Conservation (phyloP, 306 rosid species). For the Hippophae tibetana region DNA sequence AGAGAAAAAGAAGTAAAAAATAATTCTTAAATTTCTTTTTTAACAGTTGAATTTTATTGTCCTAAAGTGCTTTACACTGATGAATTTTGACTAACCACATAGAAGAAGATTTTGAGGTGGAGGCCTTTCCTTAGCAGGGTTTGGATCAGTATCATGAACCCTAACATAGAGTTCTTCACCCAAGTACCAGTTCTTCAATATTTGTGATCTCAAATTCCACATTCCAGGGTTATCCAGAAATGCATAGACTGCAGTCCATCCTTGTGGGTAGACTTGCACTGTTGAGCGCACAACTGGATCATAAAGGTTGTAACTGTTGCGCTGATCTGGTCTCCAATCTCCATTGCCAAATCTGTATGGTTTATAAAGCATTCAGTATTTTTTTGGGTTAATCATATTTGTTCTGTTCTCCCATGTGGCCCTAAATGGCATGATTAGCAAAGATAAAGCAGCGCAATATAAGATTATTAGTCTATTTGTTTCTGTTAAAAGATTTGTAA, state of each 20-base stretch:
- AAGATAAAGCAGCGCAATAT: no score
- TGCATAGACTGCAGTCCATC: slow-evolving; percentile 77
- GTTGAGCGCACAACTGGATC: slow-evolving; percentile 42
- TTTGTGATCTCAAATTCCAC: slow-evolving; percentile 83
- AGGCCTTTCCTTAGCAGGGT: slow-evolving; percentile 56
- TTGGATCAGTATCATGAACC: slow-evolving; percentile 52
- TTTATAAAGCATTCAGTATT: neutral
- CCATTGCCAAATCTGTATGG: slow-evolving; percentile 28
- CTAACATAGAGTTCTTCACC: slow-evolving; percentile 69
- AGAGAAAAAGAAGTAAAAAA: no score
- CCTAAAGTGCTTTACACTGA: no score
- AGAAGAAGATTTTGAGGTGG: slow-evolving; percentile 51
- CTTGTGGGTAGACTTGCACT: slow-evolving; percentile 34
- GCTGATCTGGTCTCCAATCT: slow-evolving; percentile 29
- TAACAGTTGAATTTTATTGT: no score
- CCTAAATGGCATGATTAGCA: no score
- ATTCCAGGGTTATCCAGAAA: slow-evolving; percentile 81
- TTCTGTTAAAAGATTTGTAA: no score
- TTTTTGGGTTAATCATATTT: no score
- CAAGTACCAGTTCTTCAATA: slow-evolving; percentile 50
- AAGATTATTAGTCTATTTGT: no score
- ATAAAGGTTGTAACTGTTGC: slow-evolving; percentile 23
- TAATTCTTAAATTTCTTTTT: no score
- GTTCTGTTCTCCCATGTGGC: no score
- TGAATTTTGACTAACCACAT: slow-evolving; percentile 45